phyloP scores from a whole-genome alignment of 1,139 yeast genomes.

The Eremothecium gossypii region DNA sequence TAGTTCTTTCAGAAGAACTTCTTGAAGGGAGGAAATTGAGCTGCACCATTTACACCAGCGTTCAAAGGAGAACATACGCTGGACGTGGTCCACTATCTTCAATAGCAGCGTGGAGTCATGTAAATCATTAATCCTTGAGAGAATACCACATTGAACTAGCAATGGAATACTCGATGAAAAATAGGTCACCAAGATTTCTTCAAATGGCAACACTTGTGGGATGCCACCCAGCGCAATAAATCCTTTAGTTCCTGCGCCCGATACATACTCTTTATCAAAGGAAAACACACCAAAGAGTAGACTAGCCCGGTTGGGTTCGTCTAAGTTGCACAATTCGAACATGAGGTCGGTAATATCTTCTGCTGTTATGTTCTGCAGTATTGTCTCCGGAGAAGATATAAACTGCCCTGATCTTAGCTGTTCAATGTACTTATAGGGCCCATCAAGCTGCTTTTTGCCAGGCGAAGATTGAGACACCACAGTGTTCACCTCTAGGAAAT shows the following conservation, averaged over 20 bases:
- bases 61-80: neutral
- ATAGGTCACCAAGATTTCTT: constrained; percentile 11
- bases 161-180: constrained; percentile 6
- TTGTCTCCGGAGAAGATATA: neutral
- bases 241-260: constrained; percentile 3
- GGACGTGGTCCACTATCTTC: constrained; percentile 7
- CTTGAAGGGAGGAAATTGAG: constrained; percentile 8
- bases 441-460: neutral
- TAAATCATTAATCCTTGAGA: constrained; percentile 12
- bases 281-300: constrained; percentile 3
- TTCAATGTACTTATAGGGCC: constrained; percentile 1
- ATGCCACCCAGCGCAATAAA: constrained; percentile 24
- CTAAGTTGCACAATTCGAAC: neutral
- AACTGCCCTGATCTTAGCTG: constrained; percentile 1
- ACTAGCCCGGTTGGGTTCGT: neutral
- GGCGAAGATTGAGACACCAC: constrained; percentile 1
- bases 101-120: constrained; percentile 14
- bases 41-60: constrained; percentile 26
- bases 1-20: constrained; percentile 9
- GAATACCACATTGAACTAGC: constrained; percentile 23
- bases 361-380: constrained; percentile 1
- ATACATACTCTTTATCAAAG: constrained; percentile 5
- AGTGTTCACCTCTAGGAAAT: constrained; percentile 11
- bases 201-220: constrained; percentile 13
- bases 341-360: constrained; percentile 1